Evolutionary conservation across 805 yeast species (phyloP).

Genomic region (Sugiyamaella smithiae): DNA sequence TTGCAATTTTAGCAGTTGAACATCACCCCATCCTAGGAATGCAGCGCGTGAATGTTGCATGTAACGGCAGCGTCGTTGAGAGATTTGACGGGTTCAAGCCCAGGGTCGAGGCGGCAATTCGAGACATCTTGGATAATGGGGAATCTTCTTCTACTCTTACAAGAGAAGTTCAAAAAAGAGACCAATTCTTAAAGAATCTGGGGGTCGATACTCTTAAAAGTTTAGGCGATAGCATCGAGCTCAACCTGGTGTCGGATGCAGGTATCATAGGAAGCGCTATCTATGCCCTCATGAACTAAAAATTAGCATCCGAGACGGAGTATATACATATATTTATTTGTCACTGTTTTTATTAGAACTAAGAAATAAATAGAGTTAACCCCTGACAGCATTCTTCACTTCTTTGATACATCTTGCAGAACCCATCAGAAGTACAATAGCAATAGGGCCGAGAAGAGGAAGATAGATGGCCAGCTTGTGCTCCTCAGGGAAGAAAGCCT

Average conservation of each 20-base stretch:
- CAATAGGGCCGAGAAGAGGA: constrained; percentile 85
- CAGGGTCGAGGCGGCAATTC: neutral
- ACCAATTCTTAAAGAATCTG: neutral
- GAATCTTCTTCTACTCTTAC: neutral
- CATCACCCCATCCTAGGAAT: neutral
- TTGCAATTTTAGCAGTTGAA: neutral
- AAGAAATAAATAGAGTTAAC: neutral
- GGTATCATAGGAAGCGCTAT: constrained; percentile 1
- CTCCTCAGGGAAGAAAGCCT: constrained; percentile 91
- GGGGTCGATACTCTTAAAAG: neutral
- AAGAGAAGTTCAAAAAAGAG: neutral
- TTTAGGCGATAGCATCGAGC: neutral
- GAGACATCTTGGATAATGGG: neutral
- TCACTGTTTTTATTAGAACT: neutral
- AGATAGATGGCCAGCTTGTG: constrained; percentile 92
- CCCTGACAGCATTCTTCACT: neutral
- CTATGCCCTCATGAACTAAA: neutral
- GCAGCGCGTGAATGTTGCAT: neutral
- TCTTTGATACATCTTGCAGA: constrained; percentile 30
- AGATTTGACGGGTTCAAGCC: neutral
- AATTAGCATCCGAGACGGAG: neutral
- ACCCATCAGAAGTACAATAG: constrained; percentile 51
- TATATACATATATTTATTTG: too few species aligned
- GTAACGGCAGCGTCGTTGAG: constrained; percentile 2
- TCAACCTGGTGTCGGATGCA: neutral